These are phyloP conservation scores for barrel medic (Medicago truncatula) DNA, from an alignment of 306 rosid genomes.

Conservation along the genomic window DNA sequence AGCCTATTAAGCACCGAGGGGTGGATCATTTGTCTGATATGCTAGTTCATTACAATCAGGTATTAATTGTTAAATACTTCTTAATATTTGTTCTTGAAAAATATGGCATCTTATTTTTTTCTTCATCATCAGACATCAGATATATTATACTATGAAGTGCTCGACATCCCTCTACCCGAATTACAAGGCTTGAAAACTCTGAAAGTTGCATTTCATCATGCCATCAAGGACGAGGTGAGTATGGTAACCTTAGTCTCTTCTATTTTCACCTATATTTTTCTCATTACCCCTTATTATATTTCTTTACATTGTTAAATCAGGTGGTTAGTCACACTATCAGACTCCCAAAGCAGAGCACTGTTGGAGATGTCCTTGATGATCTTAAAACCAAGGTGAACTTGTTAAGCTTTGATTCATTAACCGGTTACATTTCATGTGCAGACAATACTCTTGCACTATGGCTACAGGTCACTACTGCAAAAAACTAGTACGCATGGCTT, in stretches of 20 bases:
- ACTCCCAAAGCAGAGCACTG: constrained; percentile 85
- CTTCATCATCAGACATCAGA: constrained; percentile 72
- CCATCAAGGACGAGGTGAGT: constrained; percentile 88
- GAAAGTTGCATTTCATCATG: constrained; percentile 84
- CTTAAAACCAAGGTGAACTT: constrained; percentile 75
- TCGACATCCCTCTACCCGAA: constrained; percentile 90
- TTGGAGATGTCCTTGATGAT: constrained; percentile 83
- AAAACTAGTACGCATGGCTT: constrained; percentile 9
- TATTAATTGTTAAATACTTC: constrained; percentile 40
- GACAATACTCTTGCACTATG: constrained; percentile 7
- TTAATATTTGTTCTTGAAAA: constrained; percentile 25
- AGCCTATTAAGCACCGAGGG: constrained; percentile 81
- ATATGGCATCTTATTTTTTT: constrained; percentile 35
- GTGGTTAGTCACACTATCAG: constrained; percentile 77
- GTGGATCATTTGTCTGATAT: constrained; percentile 81
- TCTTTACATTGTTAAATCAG: constrained; percentile 45
- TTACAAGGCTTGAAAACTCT: constrained; percentile 86
- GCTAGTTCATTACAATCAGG: constrained; percentile 91
- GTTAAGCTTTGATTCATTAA: background rate
- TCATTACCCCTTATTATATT: constrained; percentile 17
- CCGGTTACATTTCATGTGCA: background rate
- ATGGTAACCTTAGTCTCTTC: constrained; percentile 38
- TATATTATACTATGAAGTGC: constrained; percentile 79
- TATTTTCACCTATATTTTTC: constrained; percentile 8
- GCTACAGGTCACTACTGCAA: constrained; percentile 17